Evolutionary conservation across 805 yeast species (phyloP).

Genomic region (Zygosaccharomyces bisporus): DNA sequence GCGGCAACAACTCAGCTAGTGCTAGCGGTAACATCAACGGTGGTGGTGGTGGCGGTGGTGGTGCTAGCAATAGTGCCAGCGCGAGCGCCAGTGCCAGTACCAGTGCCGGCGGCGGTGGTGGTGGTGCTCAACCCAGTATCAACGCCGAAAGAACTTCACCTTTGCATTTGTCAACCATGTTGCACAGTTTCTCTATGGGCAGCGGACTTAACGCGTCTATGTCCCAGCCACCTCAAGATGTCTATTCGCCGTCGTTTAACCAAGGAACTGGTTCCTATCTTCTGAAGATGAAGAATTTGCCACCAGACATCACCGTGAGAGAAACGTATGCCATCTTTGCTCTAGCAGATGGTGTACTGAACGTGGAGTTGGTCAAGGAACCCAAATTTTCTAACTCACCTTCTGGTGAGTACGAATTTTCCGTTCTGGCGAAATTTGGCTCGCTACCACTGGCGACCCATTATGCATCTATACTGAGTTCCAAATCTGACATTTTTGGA

Average conservation of each 20-base stretch:
- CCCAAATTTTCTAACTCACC: slow-evolving; percentile 12
- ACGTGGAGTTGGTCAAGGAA: slow-evolving; percentile 44
- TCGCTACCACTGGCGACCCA: slow-evolving; percentile 44
- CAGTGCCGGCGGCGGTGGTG: slow-evolving; percentile 1
- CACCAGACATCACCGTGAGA: slow-evolving; percentile 58
- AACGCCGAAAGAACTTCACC: slow-evolving; percentile 26
- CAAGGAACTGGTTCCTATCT: slow-evolving; percentile 22
- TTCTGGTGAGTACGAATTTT: slow-evolving; percentile 28
- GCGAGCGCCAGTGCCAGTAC: not conserved
- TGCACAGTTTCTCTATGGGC: slow-evolving; percentile 28
- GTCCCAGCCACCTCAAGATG: slow-evolving; percentile 12
- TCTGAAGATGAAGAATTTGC: slow-evolving; percentile 53
- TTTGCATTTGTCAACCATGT: slow-evolving; percentile 30
- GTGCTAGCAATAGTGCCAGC: too few species aligned
- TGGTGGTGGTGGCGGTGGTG: not conserved
- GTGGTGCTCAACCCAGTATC: not conserved
- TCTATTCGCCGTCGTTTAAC: slow-evolving; percentile 7
- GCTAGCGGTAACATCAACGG: slow-evolving; percentile 1
- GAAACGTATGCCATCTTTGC: slow-evolving; percentile 68
- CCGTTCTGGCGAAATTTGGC: slow-evolving; percentile 44
- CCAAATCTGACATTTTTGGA: slow-evolving; percentile 46
- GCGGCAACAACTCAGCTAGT: slow-evolving; percentile 3
- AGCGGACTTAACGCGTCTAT: slow-evolving; percentile 11
- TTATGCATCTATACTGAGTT: slow-evolving; percentile 40
- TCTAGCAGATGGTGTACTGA: slow-evolving; percentile 58